Evolutionary conservation across 2,329 filamentous ascomycete genomes (phyloP).

Genomic region (Periconia macrospinosa): DNA sequence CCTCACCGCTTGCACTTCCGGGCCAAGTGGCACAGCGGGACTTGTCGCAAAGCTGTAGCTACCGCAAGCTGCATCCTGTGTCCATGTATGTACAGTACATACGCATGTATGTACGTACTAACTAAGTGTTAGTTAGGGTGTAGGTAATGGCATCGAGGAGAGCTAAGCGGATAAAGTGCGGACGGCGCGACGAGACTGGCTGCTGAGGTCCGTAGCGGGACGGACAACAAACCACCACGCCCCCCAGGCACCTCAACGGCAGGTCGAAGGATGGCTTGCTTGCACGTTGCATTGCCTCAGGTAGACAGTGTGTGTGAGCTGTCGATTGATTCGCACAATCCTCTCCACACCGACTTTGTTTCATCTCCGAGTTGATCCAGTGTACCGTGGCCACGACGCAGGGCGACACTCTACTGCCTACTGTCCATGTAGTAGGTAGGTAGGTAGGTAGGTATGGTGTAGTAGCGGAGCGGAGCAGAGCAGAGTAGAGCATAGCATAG

Average conservation of each 20-base stretch:
- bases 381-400: conserved; percentile 26
- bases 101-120: too few relatives aligned
- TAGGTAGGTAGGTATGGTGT: neutral
- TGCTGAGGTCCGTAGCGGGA: conserved; percentile 21
- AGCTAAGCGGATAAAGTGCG: neutral
- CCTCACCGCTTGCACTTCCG: neutral
- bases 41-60: too few relatives aligned
- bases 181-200: conserved; percentile 7
- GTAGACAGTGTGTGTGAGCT: neutral
- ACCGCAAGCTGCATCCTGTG: too few relatives aligned
- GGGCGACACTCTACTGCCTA: too few relatives aligned
- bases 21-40: neutral
- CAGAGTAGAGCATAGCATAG: neutral
- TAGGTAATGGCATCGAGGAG: neutral
- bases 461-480: neutral
- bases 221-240: conserved; percentile 32
- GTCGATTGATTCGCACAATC: conserved; percentile 16
- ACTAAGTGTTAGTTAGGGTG: too few relatives aligned
- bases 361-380: conserved; percentile 28
- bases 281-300: neutral
- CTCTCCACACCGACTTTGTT: conserved; percentile 33
- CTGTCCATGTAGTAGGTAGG: too few relatives aligned
- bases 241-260: conserved; percentile 7
- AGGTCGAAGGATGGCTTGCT: conserved; percentile 10
- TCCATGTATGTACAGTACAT: too few relatives aligned